Percentiles rank a stretch among this genome's conserved stretches.
Conservation (phyloP, 2,329 filamentous ascomycete species). For the Hymenoscyphus linearis region DNA sequence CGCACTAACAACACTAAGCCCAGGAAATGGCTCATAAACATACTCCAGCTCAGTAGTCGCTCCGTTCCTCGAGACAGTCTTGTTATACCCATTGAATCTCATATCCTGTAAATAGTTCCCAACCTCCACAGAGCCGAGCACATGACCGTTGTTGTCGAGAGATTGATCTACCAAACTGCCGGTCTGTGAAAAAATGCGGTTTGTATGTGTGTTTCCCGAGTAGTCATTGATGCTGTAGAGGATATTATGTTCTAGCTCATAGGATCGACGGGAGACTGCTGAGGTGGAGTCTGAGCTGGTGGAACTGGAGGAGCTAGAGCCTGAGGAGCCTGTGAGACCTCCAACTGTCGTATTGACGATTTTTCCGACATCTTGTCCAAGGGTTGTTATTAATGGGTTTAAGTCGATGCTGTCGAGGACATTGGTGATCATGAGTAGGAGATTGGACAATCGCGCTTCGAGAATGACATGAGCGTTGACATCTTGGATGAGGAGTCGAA, state of each 20-base stretch:
- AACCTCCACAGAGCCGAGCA: slow-evolving; percentile 39
- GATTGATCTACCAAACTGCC: slow-evolving; percentile 49
- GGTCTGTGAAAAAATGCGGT: slow-evolving; percentile 50
- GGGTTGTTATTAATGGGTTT: slow-evolving; percentile 53
- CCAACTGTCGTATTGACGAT: slow-evolving; percentile 41
- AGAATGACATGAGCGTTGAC: slow-evolving; percentile 53
- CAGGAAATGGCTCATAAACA: slow-evolving; percentile 45
- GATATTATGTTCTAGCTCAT: slow-evolving; percentile 50
- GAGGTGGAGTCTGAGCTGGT: not conserved
- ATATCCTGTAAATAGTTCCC: slow-evolving; percentile 48
- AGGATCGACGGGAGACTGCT: slow-evolving; percentile 32
- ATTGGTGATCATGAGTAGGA: slow-evolving; percentile 54
- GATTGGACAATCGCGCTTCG: slow-evolving; percentile 54
- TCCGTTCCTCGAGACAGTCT: slow-evolving; percentile 40
- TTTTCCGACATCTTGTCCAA: slow-evolving; percentile 44
- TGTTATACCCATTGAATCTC: slow-evolving; percentile 50
- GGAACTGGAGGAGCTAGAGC: no score
- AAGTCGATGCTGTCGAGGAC: slow-evolving; percentile 54
- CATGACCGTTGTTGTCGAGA: slow-evolving; percentile 48
- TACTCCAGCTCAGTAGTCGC: slow-evolving; percentile 47
- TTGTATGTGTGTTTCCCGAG: slow-evolving; percentile 48
- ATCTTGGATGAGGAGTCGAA: slow-evolving; percentile 51
- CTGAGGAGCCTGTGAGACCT: slow-evolving; percentile 12
- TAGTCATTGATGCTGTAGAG: slow-evolving; percentile 59
- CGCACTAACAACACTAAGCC: slow-evolving; percentile 41